Evolutionary conservation across 192 early-diverging fungal genomes (phyloP).

Genomic region (Coemansia guatemalensis): DNA sequence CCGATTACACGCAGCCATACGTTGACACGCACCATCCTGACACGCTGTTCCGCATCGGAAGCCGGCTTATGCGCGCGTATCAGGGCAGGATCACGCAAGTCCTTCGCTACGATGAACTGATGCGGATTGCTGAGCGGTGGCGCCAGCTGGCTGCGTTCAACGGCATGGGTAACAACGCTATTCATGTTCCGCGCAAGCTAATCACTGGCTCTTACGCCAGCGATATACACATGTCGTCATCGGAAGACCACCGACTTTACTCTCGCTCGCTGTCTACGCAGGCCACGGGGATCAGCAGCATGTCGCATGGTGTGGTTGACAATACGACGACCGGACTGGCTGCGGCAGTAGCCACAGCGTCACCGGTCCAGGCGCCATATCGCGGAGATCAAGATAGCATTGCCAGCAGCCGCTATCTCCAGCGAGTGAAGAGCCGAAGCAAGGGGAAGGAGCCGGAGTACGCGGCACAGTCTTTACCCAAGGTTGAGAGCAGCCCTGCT

Average conservation of each 20-base stretch:
- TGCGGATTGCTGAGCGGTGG: constrained; percentile 54
- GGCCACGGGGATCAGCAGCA: constrained; percentile 3
- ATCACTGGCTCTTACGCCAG: constrained; percentile 13
- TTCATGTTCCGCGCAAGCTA: constrained; percentile 16
- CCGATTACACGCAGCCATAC: constrained; percentile 53
- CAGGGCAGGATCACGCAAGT: constrained; percentile 45
- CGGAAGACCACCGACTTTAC: constrained; percentile 10
- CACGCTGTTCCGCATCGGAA: constrained; percentile 52
- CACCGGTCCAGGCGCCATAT: constrained; percentile 26
- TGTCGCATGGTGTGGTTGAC: neutral
- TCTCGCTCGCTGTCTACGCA: constrained; percentile 8
- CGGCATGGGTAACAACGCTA: constrained; percentile 6
- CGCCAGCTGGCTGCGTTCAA: constrained; percentile 35
- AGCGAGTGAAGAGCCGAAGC: neutral
- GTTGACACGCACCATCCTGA: constrained; percentile 52
- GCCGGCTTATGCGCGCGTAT: constrained; percentile 50
- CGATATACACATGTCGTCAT: constrained; percentile 23
- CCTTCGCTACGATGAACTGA: constrained; percentile 53
- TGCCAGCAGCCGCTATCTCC: neutral
- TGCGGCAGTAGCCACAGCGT: neutral
- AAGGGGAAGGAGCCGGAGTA: neutral
- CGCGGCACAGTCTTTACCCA: neutral
- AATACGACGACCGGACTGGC: neutral
- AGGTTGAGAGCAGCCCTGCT: constrained; percentile 2
- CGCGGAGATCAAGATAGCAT: constrained; percentile 16